Percentiles rank a stretch among this genome's conserved stretches.
Conservation (phyloP, 768 basidiomycete species). For the Tephrocybe sp. region DNA sequence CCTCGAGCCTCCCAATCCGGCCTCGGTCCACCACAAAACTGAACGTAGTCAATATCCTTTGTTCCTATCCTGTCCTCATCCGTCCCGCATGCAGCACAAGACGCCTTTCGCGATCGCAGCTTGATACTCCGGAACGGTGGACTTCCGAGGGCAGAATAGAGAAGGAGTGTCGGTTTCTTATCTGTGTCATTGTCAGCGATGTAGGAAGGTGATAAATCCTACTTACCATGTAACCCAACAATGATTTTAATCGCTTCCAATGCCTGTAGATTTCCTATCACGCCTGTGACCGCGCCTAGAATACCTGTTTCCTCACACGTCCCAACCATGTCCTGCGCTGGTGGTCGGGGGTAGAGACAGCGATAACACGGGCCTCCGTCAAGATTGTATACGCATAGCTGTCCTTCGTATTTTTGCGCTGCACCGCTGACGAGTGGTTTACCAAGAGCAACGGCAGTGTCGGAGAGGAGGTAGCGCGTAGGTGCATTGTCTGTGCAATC, state of each 20-base stretch:
- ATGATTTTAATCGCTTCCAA: constrained; percentile 76
- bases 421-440: constrained; percentile 56
- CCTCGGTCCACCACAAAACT: constrained; percentile 76
- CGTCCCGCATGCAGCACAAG: constrained; percentile 74
- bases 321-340: constrained; percentile 59
- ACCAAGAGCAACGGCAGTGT: constrained; percentile 66
- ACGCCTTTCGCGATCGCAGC: constrained; percentile 65
- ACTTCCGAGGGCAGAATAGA: constrained; percentile 65
- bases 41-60: constrained; percentile 71
- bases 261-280: constrained; percentile 89
- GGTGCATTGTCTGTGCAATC: constrained; percentile 64
- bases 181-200: constrained; percentile 31
- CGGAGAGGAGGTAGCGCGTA: constrained; percentile 91
- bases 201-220: not conserved
- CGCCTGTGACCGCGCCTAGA: constrained; percentile 83
- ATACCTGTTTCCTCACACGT: constrained; percentile 90
- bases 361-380: constrained; percentile 87
- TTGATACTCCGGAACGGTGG: constrained; percentile 80
- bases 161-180: constrained; percentile 18
- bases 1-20: constrained; percentile 68
- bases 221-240: constrained; percentile 29
- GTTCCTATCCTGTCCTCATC: constrained; percentile 38
- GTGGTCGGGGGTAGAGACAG: constrained; percentile 85
- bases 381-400: constrained; percentile 74
- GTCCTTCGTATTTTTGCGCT: constrained; percentile 83